Evolutionary conservation across 768 basidiomycete species (phyloP).

Genomic region (Lactifluus echinatus): DNA sequence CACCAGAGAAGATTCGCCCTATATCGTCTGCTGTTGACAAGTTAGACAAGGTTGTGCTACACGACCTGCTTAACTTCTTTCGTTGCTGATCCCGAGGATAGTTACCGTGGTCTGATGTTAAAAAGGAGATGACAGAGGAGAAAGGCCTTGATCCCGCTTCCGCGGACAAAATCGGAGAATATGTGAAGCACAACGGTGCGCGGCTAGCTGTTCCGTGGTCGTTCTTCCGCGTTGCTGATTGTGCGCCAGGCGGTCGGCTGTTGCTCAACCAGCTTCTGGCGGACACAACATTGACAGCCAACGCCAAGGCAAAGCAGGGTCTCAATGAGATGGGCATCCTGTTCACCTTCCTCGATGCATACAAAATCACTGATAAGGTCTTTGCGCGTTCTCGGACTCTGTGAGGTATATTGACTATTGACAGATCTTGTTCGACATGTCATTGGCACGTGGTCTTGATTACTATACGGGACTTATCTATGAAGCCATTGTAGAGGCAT

Average conservation of each 20-base stretch:
- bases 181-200: constrained; percentile 89
- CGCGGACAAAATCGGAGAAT: constrained; percentile 94
- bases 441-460: constrained; percentile 93
- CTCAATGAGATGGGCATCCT: constrained; percentile 79
- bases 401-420: not conserved
- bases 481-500: constrained; percentile 89
- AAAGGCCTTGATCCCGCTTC: constrained; percentile 75
- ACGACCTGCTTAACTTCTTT: not conserved
- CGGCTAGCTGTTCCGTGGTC: not conserved
- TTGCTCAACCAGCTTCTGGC: constrained; percentile 63
- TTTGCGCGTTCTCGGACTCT: not conserved
- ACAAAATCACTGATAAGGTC: constrained; percentile 73
- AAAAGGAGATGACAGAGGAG: constrained; percentile 93
- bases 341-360: constrained; percentile 75
- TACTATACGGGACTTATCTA: constrained; percentile 99
- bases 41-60: constrained; percentile 72
- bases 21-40: constrained; percentile 98
- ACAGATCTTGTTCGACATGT: constrained; percentile 92
- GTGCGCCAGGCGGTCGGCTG: constrained; percentile 55
- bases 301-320: constrained; percentile 71
- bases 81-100: not conserved
- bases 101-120: constrained; percentile 87
- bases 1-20: constrained; percentile 75
- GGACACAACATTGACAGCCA: constrained; percentile 57
- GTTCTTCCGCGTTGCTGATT: not conserved